Evolutionary conservation across 495 filamentous ascomycete species (phyloP), one percentile per base, ranked within the genome.

Genomic region (Penicillium herquei): DNA sequence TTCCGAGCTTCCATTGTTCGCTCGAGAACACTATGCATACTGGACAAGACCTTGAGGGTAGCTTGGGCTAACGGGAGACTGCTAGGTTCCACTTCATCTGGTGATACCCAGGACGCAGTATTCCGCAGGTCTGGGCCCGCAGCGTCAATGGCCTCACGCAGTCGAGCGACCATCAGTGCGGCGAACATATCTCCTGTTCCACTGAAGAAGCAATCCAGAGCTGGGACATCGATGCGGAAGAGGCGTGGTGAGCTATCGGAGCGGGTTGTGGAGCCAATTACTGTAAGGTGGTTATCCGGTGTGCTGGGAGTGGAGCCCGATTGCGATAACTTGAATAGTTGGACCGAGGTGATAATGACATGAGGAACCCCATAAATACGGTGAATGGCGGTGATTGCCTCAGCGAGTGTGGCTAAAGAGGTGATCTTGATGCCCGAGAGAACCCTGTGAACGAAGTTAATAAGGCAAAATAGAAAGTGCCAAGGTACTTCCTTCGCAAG

Each of bases 161-260:
- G 83, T n/a, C 94, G 86, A 21, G 89, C 90, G 2, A 96, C 81
- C 47, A 86, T 93, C 50, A 97, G 75, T 18, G 95, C 92, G 39
- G 94, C 91, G 68, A 98, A 97, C 92, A 98, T 96, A 75, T 98
- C 94, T 12, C 94, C 94, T 1, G 94, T 96, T 26, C 94, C 94
- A 65, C 87, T 91, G 71, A 97, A 98, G 78, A 91, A 95, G 70
- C 88, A 88, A 64, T 96, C 87, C 50, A 98, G 84, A 6, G 88
- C 83, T 1, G 93, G 91, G 49, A 96, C 86, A 50, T 88, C 82
- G 66, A 98, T 81, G 55, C 86, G 82, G 80, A 96, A 97, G 46
- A 88, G 75, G 7, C 92, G 87, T 1, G 92, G 82, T 18, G 74
- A 76, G 44, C 79, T 76, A 63, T 83, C 75, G 5, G 84, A 84